Conservation (phyloP, 306 rosid genomes). For the Citrullus amarus region DNA sequence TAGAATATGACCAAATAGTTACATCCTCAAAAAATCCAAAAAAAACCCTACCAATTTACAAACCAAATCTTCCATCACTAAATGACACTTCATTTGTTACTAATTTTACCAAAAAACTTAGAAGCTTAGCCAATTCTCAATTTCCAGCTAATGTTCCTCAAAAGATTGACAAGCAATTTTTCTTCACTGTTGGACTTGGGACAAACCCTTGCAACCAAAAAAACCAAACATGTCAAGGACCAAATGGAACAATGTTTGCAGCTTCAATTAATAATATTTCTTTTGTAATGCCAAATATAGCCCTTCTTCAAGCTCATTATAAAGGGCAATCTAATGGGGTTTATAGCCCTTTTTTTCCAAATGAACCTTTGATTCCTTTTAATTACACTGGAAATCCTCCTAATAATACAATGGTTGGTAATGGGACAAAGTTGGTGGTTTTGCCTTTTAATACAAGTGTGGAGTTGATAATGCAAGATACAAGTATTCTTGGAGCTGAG, state of each 20-base stretch:
- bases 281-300: neutral
- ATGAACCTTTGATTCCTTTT: neutral
- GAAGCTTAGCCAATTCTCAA: neutral
- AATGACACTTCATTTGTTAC: neutral
- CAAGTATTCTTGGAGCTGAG: slow-evolving; percentile 5
- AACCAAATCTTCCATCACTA: neutral
- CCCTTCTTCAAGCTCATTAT: neutral
- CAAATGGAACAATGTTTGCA: neutral
- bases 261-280: neutral
- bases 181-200: neutral
- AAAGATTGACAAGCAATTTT: neutral
- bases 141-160: neutral
- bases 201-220: neutral
- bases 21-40: neutral
- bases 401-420: neutral
- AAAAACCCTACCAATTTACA: neutral
- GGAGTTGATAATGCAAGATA: neutral
- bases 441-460: slow-evolving; percentile 2
- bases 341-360: neutral
- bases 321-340: neutral
- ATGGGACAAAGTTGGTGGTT: neutral
- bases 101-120: neutral
- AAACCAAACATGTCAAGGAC: slow-evolving; percentile 4
- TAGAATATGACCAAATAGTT: neutral
- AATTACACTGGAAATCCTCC: neutral